Conservation (phyloP, 2,329 filamentous ascomycete genomes). For the Rachicladosporium sp. region DNA sequence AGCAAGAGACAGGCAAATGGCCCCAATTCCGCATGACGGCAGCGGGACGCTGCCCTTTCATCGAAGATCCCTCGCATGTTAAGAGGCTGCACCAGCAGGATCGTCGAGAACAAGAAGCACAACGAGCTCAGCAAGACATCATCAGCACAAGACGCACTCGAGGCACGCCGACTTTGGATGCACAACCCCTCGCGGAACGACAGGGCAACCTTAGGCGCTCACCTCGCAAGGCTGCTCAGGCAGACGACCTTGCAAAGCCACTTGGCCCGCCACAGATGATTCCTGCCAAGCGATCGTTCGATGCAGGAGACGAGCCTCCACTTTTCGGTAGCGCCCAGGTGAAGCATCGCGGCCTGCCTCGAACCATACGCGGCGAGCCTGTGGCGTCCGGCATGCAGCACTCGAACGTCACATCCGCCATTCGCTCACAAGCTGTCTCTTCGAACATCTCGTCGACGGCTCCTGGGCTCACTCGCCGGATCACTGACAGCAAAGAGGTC, state of each 20-base stretch:
- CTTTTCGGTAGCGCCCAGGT: constrained; percentile 40
- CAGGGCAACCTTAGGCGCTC: constrained; percentile 21
- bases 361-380: constrained; percentile 57
- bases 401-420: constrained; percentile 89
- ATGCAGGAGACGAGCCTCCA: constrained; percentile 29
- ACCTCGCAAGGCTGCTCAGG: constrained; percentile 20
- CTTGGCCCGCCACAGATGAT: constrained; percentile 33
- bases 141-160: constrained; percentile 15
- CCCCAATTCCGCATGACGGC: constrained; percentile 84
- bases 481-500: constrained; percentile 86
- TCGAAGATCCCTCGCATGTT: constrained; percentile 63
- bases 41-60: constrained; percentile 82
- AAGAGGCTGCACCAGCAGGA: constrained; percentile 47
- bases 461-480: constrained; percentile 58
- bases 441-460: constrained; percentile 61
- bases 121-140: constrained; percentile 24
- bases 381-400: constrained; percentile 87
- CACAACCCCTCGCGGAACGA: constrained; percentile 20
- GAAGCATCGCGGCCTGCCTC: constrained; percentile 32
- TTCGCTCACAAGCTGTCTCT: constrained; percentile 92
- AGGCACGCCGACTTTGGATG: constrained; percentile 10
- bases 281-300: constrained; percentile 27
- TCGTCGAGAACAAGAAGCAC: constrained; percentile 37
- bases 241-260: constrained; percentile 24
- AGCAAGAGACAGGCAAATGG: constrained; percentile 83